phyloP scores from a whole-genome alignment of 805 yeast species.

The Ascoidea tarda region DNA sequence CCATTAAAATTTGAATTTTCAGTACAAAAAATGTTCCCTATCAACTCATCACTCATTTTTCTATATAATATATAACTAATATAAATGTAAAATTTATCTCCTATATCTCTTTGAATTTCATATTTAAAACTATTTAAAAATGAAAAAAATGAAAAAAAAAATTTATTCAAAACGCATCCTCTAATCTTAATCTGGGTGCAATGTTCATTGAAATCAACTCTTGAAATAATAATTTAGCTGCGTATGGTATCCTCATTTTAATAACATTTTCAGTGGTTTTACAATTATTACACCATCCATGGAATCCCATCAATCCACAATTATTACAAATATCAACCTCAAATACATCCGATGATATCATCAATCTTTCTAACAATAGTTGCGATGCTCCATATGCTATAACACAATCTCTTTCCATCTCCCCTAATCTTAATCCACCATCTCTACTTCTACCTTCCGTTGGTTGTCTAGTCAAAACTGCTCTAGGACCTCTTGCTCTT shows the following conservation, averaged over 20 bases:
- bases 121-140: no score
- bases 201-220: conserved; percentile 97
- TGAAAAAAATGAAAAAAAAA: no score
- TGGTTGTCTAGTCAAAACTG: conserved; percentile 95
- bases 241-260: conserved; percentile 95
- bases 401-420: conserved; percentile 99
- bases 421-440: conserved; percentile 97
- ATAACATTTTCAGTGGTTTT: conserved; percentile 75
- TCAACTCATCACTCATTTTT: no score
- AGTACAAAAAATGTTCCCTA: no score
- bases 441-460: conserved; percentile 98
- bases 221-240: conserved; percentile 96
- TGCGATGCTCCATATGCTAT: conserved; percentile 99
- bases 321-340: conserved; percentile 90
- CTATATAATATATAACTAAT: no score
- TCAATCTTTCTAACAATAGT: conserved; percentile 79
- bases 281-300: conserved; percentile 97
- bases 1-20: no score
- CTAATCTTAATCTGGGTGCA: conserved; percentile 86
- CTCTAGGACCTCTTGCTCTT: conserved; percentile 97
- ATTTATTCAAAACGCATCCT: conserved; percentile 53
- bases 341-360: conserved; percentile 95
- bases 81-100: no score
- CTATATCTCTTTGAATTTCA: no score
- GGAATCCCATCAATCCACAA: conserved; percentile 96